phyloP scores from a whole-genome alignment of 1,139 yeast species.

The Nakaseomyces delphensis region DNA sequence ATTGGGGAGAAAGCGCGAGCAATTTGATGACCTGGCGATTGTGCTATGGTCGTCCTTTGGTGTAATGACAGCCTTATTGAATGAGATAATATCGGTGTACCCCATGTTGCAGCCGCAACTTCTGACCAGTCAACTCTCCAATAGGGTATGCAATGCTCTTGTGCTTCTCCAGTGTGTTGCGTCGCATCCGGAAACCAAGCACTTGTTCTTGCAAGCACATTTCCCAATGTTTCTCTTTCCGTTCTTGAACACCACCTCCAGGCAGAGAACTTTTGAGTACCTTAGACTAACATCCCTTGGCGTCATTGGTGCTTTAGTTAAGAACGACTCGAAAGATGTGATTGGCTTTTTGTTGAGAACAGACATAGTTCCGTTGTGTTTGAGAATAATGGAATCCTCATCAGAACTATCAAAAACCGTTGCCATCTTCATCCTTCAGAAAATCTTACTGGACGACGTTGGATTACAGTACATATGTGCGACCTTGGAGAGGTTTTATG shows the following conservation, averaged over 20 bases:
- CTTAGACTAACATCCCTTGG: slow-evolving; percentile 87
- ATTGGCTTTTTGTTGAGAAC: slow-evolving; percentile 84
- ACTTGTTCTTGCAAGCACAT: slow-evolving; percentile 77
- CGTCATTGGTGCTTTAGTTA: slow-evolving; percentile 92
- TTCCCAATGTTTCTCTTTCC: slow-evolving; percentile 90
- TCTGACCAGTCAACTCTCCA: slow-evolving; percentile 77
- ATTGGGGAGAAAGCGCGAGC: slow-evolving; percentile 88
- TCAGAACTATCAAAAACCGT: slow-evolving; percentile 92
- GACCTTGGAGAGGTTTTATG: slow-evolving; percentile 87
- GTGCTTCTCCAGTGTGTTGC: slow-evolving; percentile 96
- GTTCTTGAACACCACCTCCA: slow-evolving; percentile 81
- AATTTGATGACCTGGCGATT: slow-evolving; percentile 85
- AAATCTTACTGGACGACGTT: slow-evolving; percentile 81
- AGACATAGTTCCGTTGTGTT: slow-evolving; percentile 88
- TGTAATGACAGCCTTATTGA: slow-evolving; percentile 83
- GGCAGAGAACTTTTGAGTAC: slow-evolving; percentile 89
- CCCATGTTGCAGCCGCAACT: slow-evolving; percentile 84
- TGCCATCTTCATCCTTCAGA: slow-evolving; percentile 90
- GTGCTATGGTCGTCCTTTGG: slow-evolving; percentile 96
- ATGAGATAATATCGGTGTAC: slow-evolving; percentile 84
- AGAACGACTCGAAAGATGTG: slow-evolving; percentile 92
- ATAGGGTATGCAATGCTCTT: slow-evolving; percentile 90
- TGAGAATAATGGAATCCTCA: slow-evolving; percentile 91
- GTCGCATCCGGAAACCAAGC: slow-evolving; percentile 83
- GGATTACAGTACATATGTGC: slow-evolving; percentile 91